These are phyloP conservation scores for Leishmania arabica DNA, from an alignment of 208 protist genomes.

Conservation along the genomic window DNA sequence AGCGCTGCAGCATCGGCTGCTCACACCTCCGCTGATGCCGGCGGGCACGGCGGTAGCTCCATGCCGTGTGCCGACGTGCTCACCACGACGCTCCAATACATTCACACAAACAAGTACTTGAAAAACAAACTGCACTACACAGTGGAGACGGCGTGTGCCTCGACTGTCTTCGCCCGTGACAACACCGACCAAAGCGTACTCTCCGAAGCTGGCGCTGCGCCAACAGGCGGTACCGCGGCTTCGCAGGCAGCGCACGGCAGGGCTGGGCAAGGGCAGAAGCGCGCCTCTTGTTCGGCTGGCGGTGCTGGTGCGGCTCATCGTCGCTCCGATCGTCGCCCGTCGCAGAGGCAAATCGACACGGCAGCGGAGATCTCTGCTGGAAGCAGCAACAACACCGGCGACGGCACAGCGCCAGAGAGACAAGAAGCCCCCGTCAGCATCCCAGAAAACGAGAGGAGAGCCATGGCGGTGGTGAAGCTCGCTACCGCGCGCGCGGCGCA, in stretches of 20 bases:
- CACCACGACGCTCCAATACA: conserved; percentile 34
- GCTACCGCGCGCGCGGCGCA: conserved; percentile 31
- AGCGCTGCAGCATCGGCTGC: neutral
- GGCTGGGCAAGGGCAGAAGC: neutral
- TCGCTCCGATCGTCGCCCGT: neutral
- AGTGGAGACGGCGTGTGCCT: conserved; percentile 51
- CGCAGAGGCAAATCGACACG: neutral
- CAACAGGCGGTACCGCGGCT: neutral
- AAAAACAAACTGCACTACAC: conserved; percentile 75
- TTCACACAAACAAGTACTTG: conserved; percentile 66
- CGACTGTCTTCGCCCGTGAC: neutral
- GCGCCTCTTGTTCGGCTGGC: neutral
- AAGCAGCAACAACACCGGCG: conserved; percentile 1
- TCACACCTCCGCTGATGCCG: neutral
- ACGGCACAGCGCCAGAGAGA: neutral
- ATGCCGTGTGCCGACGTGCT: conserved; percentile 42
- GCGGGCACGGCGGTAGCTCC: conserved; percentile 3
- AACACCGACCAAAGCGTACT: neutral
- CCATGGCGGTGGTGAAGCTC: conserved; percentile 50
- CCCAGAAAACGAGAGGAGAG: conserved; percentile 5
- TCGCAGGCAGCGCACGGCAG: neutral
- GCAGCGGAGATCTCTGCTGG: conserved; percentile 1
- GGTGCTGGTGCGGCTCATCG: neutral
- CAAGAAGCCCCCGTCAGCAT: neutral
- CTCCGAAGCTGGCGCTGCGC: neutral